Evolutionary conservation across 768 basidiomycete genomes (phyloP).

Genomic region (Psilocybe cubensis): DNA sequence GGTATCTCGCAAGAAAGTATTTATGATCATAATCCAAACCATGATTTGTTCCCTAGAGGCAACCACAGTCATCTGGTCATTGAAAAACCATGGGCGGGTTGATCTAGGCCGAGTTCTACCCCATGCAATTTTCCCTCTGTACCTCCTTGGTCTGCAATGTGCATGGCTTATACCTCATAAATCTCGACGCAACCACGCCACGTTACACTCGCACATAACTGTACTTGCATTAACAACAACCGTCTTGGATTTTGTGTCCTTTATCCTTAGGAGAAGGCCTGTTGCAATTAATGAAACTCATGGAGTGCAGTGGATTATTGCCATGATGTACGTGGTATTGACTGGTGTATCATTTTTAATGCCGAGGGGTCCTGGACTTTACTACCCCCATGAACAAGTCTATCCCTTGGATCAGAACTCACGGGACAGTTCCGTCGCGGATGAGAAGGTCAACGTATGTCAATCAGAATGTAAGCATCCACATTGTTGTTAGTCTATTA

Average conservation of each 20-base stretch:
- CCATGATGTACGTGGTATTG: neutral
- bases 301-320: neutral
- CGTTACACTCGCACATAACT: neutral
- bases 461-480: neutral
- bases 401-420: neutral
- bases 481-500: neutral
- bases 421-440: neutral
- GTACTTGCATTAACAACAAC: neutral
- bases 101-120: too few species aligned
- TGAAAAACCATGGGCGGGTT: neutral
- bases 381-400: neutral
- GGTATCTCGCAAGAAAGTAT: neutral
- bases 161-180: neutral
- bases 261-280: neutral
- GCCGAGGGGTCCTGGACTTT: neutral
- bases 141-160: neutral
- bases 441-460: neutral
- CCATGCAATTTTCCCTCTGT: neutral
- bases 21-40: neutral
- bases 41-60: neutral
- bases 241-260: neutral
- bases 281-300: neutral
- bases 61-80: neutral
- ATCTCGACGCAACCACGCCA: neutral
- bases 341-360: neutral